Conservation (phyloP, 306 rosid genomes). For the Glycyrrhiza uralensis region DNA sequence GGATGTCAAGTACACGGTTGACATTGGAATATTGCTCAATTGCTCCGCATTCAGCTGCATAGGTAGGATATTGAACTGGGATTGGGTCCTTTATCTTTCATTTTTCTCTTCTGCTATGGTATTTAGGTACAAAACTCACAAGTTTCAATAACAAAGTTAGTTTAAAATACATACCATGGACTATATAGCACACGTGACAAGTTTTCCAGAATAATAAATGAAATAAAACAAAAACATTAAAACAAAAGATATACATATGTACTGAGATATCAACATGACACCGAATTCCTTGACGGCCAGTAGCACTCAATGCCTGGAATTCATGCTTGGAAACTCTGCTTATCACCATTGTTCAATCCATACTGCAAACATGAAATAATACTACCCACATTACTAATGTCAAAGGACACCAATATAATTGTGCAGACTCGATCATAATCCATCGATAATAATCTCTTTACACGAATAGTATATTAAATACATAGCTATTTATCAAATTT, state of each 20-base stretch:
- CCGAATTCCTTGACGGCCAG: constrained; percentile 12
- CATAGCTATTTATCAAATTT: not conserved
- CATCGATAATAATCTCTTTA: not conserved
- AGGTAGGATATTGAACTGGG: not conserved
- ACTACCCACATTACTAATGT: constrained; percentile 10
- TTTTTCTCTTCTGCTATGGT: constrained; percentile 6
- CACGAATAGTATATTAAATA: not conserved
- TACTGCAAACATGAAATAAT: constrained; percentile 53
- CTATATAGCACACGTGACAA: not conserved
- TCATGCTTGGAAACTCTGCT: constrained; percentile 33
- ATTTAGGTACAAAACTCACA: not conserved
- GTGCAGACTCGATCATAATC: not conserved
- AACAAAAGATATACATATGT: constrained; percentile 26
- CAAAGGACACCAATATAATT: not conserved
- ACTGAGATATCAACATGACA: constrained; percentile 29
- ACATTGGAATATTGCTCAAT: not conserved
- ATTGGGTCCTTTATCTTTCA: not conserved
- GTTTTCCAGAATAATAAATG: constrained; percentile 14
- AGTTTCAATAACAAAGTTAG: not conserved
- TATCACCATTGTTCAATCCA: constrained; percentile 59
- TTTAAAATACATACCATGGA: constrained; percentile 12
- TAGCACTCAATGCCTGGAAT: constrained; percentile 41
- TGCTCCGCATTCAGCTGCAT: not conserved
- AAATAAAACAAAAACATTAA: not conserved
- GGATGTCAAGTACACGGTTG: too few relatives aligned